Percentiles rank a stretch among this genome's conserved stretches.
phyloP scores from a whole-genome alignment of 1,139 yeast genomes.

The Kazachstania sp. region DNA sequence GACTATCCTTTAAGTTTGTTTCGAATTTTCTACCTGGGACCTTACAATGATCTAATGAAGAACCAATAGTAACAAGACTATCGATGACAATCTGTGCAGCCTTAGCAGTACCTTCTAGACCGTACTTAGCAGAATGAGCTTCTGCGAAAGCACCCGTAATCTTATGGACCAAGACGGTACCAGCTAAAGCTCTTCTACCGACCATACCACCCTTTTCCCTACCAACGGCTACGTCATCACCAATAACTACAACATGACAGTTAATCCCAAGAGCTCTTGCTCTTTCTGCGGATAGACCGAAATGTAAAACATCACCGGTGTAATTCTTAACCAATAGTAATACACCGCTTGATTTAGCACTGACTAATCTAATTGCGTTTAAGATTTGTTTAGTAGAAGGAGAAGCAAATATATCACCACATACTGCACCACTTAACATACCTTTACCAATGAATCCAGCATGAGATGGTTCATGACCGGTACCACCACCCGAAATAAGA shows the following conservation, averaged over 20 bases:
- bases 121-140: conserved; percentile 33
- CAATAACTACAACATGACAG: conserved; percentile 66
- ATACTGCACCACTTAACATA: conserved; percentile 75
- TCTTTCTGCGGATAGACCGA: conserved; percentile 83
- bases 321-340: conserved; percentile 78
- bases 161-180: conserved; percentile 81
- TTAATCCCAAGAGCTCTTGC: conserved; percentile 69
- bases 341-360: conserved; percentile 50
- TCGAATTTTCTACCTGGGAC: conserved; percentile 71
- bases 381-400: conserved; percentile 85
- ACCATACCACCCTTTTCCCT: conserved; percentile 78
- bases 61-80: conserved; percentile 76
- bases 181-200: conserved; percentile 90
- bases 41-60: conserved; percentile 80
- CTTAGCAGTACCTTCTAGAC: conserved; percentile 44
- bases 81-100: conserved; percentile 56
- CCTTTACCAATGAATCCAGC: conserved; percentile 86
- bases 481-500: conserved; percentile 84
- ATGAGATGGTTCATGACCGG: conserved; percentile 93
- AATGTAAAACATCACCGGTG: conserved; percentile 89
- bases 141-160: conserved; percentile 71
- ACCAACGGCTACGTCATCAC: conserved; percentile 93
- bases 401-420: conserved; percentile 84
- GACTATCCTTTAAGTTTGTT: conserved; percentile 46
- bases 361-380: conserved; percentile 45